Evolutionary conservation across 805 yeast genomes (phyloP), one percentile per base, ranked within the genome.

Genomic region (Pichia deserticola): DNA sequence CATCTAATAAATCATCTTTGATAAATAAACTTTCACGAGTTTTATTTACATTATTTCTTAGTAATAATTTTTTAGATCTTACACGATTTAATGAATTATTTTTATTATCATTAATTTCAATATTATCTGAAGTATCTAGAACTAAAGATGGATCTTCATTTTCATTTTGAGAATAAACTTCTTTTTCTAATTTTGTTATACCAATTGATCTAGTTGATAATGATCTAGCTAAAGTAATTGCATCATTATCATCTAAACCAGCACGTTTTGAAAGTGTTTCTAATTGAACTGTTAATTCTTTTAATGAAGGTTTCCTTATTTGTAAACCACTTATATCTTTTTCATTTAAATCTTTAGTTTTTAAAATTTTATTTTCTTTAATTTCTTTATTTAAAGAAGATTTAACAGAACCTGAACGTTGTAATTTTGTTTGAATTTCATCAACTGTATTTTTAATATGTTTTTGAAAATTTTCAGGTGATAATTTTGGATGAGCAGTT

Each of bases 401-500:
- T 47, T 55, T 58, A 35, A 60, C 54, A 4, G 67, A 58, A 29
- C 55, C 56, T 36, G 66, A 55, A 28, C 65, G 51, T 48, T 62
- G 59, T 46, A 65, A 53, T 43, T 74, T 69, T 47, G 74, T 73
- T 53, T 76, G 66, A 35, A 42, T 36, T 53, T 77, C 81, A 52
- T 74, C 75, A 5, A 78, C 80, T n/a, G 79, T 74, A 30, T 69
- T 64, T 51, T 82, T 82, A 42, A 86, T 82, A 60, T 84, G 85
- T 55, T 75, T 77, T 55, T 81, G 72, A 68, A 81, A 85, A 58
- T 86, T 88, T 59, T 87, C 95, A 2, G 98, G 98, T 29, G 95
- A 90, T n/a, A 92, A 77, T 59, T 86, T 92, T 1, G 98, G 98
- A 64, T 93, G 99, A 37, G 89, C 74, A 54, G 80, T 81, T 2